These are phyloP conservation scores for Calonectria henricotiae DNA, from an alignment of 2,329 filamentous ascomycete species.

Conservation along the genomic window DNA sequence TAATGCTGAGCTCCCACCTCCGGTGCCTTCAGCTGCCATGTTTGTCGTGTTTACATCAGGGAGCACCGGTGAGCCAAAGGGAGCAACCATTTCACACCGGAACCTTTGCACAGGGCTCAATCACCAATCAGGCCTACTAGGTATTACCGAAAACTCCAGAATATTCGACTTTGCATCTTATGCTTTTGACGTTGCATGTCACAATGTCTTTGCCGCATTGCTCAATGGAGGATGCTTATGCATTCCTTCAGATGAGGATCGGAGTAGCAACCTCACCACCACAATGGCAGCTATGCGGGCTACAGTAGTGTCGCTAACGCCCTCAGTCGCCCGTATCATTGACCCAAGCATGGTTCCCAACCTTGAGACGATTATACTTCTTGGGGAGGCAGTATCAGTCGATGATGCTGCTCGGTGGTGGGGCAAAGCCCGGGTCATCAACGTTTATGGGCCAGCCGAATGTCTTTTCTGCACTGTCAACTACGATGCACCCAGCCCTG, in stretches of 20 bases:
- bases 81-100: conserved; percentile 38
- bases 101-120: conserved; percentile 34
- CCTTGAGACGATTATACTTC: conserved; percentile 32
- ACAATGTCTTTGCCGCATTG: conserved; percentile 55
- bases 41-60: conserved; percentile 51
- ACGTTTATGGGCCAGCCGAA: conserved; percentile 36
- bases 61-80: conserved; percentile 50
- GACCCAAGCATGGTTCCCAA: conserved; percentile 20
- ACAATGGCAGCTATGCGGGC: conserved; percentile 11
- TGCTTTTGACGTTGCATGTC: conserved; percentile 20
- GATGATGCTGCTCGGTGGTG: conserved; percentile 26
- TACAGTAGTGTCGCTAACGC: conserved; percentile 27
- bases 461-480: conserved; percentile 32
- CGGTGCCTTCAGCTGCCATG: conserved; percentile 23
- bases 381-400: conserved; percentile 29
- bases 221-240: conserved; percentile 57
- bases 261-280: conserved; percentile 10
- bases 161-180: conserved; percentile 36
- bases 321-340: conserved; percentile 30
- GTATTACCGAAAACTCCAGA: conserved; percentile 30
- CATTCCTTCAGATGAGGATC: conserved; percentile 35
- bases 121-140: conserved; percentile 36
- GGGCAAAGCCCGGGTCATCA: conserved; percentile 8
- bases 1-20: background rate
- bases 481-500: background rate